Base-by-base conservation (phyloP, 2,329 filamentous ascomycete genomes). In the Microsporum canis region DNA sequence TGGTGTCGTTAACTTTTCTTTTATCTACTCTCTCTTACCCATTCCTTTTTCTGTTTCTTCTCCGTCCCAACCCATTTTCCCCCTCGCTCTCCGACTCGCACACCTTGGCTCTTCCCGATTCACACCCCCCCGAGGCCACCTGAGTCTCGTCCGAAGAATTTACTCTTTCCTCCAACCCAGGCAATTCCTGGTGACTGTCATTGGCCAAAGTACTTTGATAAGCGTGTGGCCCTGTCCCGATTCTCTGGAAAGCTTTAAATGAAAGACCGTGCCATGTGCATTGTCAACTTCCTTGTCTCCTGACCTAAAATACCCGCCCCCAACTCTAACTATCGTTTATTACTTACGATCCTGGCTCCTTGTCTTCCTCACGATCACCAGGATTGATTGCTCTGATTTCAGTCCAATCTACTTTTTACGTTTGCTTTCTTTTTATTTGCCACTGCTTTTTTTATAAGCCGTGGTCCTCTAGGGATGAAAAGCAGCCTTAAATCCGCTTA, bases 201-300 rank as follows among this genome's bases (percentile, higher is more conserved):
- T 59, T 59, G 57, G 57, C 41, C 23, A 6, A 43, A 56, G 29
- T 34, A 12, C 57, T 60, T 47, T 58, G 53, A 60, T 36, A 47
- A 34, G 39, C 49, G 41, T 62, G 60, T 58, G 60, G 64, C 60
- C 64, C 63, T 64, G 64, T 66, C 64, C 64, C 64, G 63, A 63
- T 57, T 56, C 39, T 61, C 59, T 62, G 64, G 64, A 63, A 66
- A 65, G 62, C 63, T 64, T 63, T 64, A 63, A 65, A 64, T n/a
- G 39, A n/a, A 23, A 63, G 58, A 49, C 57, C 51, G 51, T 64
- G 64, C 64, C 62, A 66, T 66, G 64, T 62, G 61, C 61, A 58
- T 62, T 47, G 38, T 36, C 45, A 39, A 57, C 34, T 56, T 17
- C 58, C 49, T 53, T 53, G 33, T 41, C 47, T 56, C 39, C 36